Evolutionary conservation across 2,329 filamentous ascomycete species (phyloP).

Genomic region (Fusarium acutatum): DNA sequence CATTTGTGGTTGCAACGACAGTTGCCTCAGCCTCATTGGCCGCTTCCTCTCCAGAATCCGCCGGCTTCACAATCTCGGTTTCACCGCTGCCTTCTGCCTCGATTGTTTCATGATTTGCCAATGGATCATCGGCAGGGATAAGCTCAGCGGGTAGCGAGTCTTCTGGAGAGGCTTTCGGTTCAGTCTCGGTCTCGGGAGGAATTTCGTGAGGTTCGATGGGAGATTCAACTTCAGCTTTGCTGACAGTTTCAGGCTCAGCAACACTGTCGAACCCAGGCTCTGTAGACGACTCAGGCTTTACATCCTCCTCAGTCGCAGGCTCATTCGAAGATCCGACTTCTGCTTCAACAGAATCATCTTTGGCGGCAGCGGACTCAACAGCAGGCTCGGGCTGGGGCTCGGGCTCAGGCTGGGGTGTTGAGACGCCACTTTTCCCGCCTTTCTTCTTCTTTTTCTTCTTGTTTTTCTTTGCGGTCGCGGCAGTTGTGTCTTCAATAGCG

Average conservation of each 20-base stretch:
- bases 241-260: background rate
- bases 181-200: background rate
- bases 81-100: background rate
- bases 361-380: background rate
- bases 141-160: background rate
- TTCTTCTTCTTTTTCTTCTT: constrained; percentile 24
- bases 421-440: background rate
- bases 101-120: background rate
- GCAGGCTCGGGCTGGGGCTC: background rate
- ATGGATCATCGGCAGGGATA: background rate
- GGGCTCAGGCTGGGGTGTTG: background rate
- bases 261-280: background rate
- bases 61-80: background rate
- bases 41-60: background rate
- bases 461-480: background rate
- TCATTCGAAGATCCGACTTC: background rate
- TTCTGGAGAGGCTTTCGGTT: background rate
- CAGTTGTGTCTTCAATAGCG: background rate
- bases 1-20: background rate
- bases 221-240: background rate
- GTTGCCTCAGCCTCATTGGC: background rate
- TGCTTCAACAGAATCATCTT: background rate
- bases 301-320: background rate
- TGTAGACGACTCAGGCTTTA: background rate
- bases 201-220: background rate